These are phyloP conservation scores for Paramyrothecium sp. DNA, from an alignment of 2,329 filamentous ascomycete genomes.

Conservation along the genomic window DNA sequence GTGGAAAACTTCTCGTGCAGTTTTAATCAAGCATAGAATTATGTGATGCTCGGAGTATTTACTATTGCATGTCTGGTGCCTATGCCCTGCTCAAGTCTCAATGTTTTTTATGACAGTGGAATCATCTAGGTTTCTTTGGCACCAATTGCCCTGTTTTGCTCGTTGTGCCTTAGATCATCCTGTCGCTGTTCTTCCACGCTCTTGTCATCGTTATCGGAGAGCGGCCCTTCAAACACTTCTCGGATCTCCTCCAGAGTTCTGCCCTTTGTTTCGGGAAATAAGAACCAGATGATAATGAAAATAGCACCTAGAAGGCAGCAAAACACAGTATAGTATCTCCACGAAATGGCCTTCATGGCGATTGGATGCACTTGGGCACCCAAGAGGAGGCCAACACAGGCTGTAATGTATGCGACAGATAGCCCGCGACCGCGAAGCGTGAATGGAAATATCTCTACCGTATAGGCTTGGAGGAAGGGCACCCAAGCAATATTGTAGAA, in stretches of 20 bases:
- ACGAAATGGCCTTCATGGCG: slow-evolving; percentile 28
- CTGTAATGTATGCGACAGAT: not conserved
- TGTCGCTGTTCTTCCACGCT: too few species aligned
- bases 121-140: too few species aligned
- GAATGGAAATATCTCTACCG: slow-evolving; percentile 22
- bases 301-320: slow-evolving; percentile 24
- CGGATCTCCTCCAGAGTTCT: slow-evolving; percentile 20
- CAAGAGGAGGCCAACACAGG: slow-evolving; percentile 16
- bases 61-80: too few species aligned
- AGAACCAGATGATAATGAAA: slow-evolving; percentile 30
- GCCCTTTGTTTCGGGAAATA: slow-evolving; percentile 26
- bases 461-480: slow-evolving; percentile 27
- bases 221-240: slow-evolving; percentile 16
- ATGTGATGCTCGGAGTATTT: too few species aligned
- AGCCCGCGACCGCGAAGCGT: slow-evolving; percentile 2
- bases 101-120: too few species aligned
- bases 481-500: slow-evolving; percentile 34
- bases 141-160: too few species aligned
- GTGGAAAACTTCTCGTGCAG: too few species aligned
- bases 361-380: slow-evolving; percentile 36
- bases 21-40: too few species aligned
- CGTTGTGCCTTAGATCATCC: too few species aligned
- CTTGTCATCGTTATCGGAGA: too few species aligned
- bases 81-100: too few species aligned
- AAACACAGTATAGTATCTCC: slow-evolving; percentile 37